A percentile compares a stretch with the other conserved stretches of the same genome.
These are phyloP conservation scores for Aspergillus asperescens DNA, from an alignment of 495 filamentous ascomycete species.

Conservation along the genomic window DNA sequence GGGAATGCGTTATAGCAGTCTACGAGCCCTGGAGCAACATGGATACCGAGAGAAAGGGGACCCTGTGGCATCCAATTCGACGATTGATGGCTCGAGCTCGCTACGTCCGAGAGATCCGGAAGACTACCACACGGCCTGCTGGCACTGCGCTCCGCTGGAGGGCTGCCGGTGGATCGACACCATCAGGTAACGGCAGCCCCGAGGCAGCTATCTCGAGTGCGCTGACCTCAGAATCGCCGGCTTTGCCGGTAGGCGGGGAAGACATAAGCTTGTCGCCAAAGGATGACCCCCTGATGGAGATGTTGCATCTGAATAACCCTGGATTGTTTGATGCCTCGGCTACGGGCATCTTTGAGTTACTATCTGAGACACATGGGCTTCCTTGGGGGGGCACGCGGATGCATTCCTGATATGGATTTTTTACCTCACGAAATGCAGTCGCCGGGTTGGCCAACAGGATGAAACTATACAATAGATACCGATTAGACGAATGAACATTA, in stretches of 20 bases:
- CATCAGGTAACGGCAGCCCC: too few relatives aligned
- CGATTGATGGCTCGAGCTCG: slow-evolving; percentile 46
- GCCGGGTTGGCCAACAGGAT: too few relatives aligned
- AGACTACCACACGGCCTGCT: not conserved
- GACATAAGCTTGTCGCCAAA: not conserved
- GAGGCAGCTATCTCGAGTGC: too few relatives aligned
- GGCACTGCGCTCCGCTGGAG: not conserved
- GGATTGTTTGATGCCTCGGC: not conserved
- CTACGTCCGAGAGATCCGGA: slow-evolving; percentile 18
- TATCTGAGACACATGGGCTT: not conserved
- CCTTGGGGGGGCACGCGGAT: too few relatives aligned
- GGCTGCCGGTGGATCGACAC: not conserved
- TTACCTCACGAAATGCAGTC: too few relatives aligned
- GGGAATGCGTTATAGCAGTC: slow-evolving; percentile 46
- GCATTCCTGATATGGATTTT: too few relatives aligned
- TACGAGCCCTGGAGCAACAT: slow-evolving; percentile 41
- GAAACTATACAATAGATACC: too few relatives aligned
- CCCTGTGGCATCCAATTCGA: slow-evolving; percentile 49
- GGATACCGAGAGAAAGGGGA: slow-evolving; percentile 26
- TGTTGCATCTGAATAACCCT: not conserved
- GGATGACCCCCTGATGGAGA: not conserved
- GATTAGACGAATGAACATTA: too few relatives aligned
- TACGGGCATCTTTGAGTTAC: not conserved
- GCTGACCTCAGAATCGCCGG: too few relatives aligned
- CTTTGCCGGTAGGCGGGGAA: not conserved